phyloP scores from a whole-genome alignment of 179 eudicot species.

The Dionaea muscipula region DNA sequence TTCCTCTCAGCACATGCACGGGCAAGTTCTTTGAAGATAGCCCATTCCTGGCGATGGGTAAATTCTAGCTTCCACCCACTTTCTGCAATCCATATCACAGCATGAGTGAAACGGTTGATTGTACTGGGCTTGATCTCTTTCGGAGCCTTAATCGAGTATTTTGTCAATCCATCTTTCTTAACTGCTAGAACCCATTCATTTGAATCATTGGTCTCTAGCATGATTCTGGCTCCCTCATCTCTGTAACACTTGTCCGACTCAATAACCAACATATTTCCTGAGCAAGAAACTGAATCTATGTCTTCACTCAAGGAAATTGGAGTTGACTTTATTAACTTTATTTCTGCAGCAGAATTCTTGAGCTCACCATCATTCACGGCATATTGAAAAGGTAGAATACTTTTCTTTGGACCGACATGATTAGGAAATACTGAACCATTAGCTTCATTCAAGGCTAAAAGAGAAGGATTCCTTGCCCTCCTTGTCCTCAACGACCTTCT shows the following conservation, averaged over 20 bases:
- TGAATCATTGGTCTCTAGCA: slow-evolving; percentile 37
- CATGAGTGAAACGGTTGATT: slow-evolving; percentile 55
- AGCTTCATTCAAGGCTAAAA: slow-evolving; percentile 24
- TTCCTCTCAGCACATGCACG: slow-evolving; percentile 59
- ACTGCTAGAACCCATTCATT: slow-evolving; percentile 60
- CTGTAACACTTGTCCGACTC: slow-evolving; percentile 65
- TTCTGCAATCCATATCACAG: slow-evolving; percentile 52
- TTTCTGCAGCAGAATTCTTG: slow-evolving; percentile 14
- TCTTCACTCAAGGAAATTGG: slow-evolving; percentile 26
- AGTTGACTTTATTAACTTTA: slow-evolving; percentile 23
- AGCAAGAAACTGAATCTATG: slow-evolving; percentile 34
- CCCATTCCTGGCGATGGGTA: slow-evolving; percentile 61
- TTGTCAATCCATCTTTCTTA: slow-evolving; percentile 34
- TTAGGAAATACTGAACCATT: slow-evolving; percentile 23
- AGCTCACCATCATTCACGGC: slow-evolving; percentile 13
- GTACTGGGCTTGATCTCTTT: slow-evolving; percentile 47
- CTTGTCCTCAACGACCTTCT: slow-evolving; percentile 58
- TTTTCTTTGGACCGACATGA: slow-evolving; percentile 18
- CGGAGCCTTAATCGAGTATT: slow-evolving; percentile 26
- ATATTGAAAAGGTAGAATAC: slow-evolving; percentile 13
- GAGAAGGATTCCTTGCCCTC: slow-evolving; percentile 34
- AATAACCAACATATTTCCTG: slow-evolving; percentile 47
- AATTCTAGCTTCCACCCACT: slow-evolving; percentile 74
- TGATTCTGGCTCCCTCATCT: slow-evolving; percentile 41
- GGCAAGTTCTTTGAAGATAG: slow-evolving; percentile 59